Base-by-base conservation (phyloP, 352 stramenopile genomes). In the Globisporangium camurandrum region DNA sequence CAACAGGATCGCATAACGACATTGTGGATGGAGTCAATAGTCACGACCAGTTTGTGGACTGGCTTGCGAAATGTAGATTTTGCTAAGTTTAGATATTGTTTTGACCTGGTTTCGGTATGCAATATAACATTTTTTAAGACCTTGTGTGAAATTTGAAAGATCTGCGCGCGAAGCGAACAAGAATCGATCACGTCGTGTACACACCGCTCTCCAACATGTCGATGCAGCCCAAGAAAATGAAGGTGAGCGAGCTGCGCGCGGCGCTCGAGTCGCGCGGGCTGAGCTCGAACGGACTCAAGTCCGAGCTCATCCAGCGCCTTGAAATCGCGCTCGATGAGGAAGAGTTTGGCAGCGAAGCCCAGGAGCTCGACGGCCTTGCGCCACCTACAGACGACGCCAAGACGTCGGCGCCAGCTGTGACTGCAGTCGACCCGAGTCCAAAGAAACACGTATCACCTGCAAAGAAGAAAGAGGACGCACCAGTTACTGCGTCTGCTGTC, bases 161-260 rank as follows among this genome's bases (percentile, higher is more conserved):
- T 37, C 43, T 19, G n/a, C 43, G 36, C 36, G 36, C 36, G 17
- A 41, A 41, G 36, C 33, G 40, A 46, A 46, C 14, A 46, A 46
- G 9, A 8, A 8, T 3, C 11, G 17, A 17, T n/a, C 19, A 46
- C 12, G 31, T 37, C 31, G 8, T 20, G 33, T 34, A 22, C n/a
- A 16, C 8, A 23, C 36, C 4, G 36, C 17, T 12, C n/a, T 38
- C 12, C 17, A 33, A 20, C 8, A 78, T 77, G 55, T 80, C 66
- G 46, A 85, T 93, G 64, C 81, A 86, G 58, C 84, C 84, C 20
- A 95, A 93, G 74, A 93, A 93, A 70, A 93, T 95, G 81, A 95
- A 93, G 62, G 84, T 95, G 59, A 89, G 76, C 64, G 84, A 95
- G 72, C 68, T 95, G 53, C 80, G 81, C 53, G 61, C 83, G 50